Conservation (phyloP, 164 flowering plant species). For the Santalum album region DNA sequence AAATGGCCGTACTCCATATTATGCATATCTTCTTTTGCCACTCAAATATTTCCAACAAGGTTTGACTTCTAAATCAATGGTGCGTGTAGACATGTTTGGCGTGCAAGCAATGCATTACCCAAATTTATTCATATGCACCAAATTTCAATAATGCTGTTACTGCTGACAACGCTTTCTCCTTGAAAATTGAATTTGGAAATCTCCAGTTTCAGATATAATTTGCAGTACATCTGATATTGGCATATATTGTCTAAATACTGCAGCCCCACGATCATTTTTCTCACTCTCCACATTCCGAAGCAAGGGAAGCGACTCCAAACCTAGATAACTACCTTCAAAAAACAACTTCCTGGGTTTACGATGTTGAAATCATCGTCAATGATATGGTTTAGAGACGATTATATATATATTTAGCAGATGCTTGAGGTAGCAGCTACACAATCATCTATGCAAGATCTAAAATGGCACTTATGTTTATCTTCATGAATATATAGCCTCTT, state of each 20-base stretch:
- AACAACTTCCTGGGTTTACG: not conserved
- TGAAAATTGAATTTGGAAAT: no score
- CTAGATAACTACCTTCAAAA: constrained; percentile 29
- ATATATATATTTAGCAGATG: constrained; percentile 6
- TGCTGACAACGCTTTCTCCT: no score
- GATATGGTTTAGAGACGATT: constrained; percentile 14
- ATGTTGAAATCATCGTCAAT: constrained; percentile 7
- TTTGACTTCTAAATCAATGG: no score
- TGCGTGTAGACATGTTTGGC: no score
- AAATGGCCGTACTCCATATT: no score
- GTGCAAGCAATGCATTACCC: no score
- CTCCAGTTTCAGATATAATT: no score
- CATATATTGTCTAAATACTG: constrained; percentile 8
- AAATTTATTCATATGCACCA: no score
- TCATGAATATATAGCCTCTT: constrained; percentile 2
- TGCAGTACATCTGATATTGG: constrained; percentile 4
- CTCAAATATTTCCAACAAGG: no score
- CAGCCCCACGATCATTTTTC: constrained; percentile 95
- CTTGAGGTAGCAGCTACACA: constrained; percentile 20
- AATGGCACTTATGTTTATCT: constrained; percentile 12
- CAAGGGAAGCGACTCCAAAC: constrained; percentile 91
- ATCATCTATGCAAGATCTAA: constrained; percentile 5
- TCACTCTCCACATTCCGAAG: constrained; percentile 85
- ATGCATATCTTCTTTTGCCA: no score
- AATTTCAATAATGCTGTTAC: no score